Evolutionary conservation across 2,329 filamentous ascomycete species (phyloP), one percentile per base, ranked within the genome.

Genomic region (Teratosphaeriaceae sp.): DNA sequence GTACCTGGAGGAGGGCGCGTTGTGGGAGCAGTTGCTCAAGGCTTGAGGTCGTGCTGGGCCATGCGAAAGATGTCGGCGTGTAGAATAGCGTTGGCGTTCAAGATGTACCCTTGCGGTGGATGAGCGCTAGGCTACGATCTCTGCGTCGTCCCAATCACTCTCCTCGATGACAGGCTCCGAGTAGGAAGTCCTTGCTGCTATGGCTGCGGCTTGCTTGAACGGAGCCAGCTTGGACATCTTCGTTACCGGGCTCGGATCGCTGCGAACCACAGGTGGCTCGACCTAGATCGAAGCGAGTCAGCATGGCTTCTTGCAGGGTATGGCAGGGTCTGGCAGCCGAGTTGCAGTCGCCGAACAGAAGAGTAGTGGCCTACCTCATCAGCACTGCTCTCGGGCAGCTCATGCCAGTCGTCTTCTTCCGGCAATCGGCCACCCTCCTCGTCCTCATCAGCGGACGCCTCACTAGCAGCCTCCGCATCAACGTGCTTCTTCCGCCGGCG

Each of bases 1-100:
- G 42, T 92, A 76, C 63, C 70, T 88, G 12, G 78, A 88, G 38
- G 71, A 72, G 47, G 75, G 86, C 38, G 83, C 79, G 19, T 62
- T 92, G 55, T 92, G 87, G 86, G 70, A 81, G 21, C 30, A 26
- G 16, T 37, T 47, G 44, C n/a, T 40, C 15, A 16, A 20, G 15
- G 44, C 41, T 16, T 47, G 22, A 39, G 20, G 19, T 42, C 38
- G 31, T 35, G 16, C 8, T 11, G 8, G 31, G 31, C 12, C 8
- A 11, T 11, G 16, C 31, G 8, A 16, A 35, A 8, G 12, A 18
- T 35, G 16, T 15, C 12, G 16, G 8, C 8, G 16, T 35, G 19
- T 29, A 29, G 23, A 5, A 30, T 38, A 38, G 35, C 8, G 35
- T 6, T 9, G 35, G 7, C 22, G 5, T n/a, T 19, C 11, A 19